Evolutionary conservation across 371 early-diverging fungal species (phyloP).

Genomic region (Syncephalastrum racemosum): DNA sequence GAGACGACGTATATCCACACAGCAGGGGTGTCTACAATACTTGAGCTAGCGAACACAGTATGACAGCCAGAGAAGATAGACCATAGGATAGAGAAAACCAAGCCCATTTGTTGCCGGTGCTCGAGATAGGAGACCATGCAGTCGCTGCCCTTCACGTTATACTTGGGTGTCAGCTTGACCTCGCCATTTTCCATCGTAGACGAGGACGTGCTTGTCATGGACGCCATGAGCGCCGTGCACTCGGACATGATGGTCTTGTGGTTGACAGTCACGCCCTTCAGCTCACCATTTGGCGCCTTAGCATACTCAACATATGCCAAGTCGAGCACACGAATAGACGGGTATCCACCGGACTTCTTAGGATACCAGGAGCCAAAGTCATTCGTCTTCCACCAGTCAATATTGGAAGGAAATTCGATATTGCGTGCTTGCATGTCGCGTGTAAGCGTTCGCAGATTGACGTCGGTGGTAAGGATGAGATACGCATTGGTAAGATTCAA

Average conservation of each 20-base stretch:
- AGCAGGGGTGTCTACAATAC: conserved; percentile 64
- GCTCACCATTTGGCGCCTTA: conserved; percentile 79
- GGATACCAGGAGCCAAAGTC: conserved; percentile 65
- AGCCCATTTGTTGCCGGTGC: conserved; percentile 82
- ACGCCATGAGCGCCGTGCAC: conserved; percentile 45
- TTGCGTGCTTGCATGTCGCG: conserved; percentile 64
- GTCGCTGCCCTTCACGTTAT: conserved; percentile 30
- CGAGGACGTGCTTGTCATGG: conserved; percentile 23
- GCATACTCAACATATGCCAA: conserved; percentile 87
- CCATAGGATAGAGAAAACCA: conserved; percentile 66
- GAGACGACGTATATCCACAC: conserved; percentile 72
- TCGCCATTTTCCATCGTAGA: conserved; percentile 11
- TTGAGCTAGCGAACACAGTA: conserved; percentile 64
- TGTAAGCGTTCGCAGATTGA: conserved; percentile 68
- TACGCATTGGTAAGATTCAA: conserved; percentile 64
- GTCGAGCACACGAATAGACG: conserved; percentile 49
- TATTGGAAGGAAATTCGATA: conserved; percentile 60
- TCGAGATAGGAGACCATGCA: conserved; percentile 71
- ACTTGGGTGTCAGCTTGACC: conserved; percentile 11
- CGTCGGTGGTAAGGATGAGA: conserved; percentile 80
- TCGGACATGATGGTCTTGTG: conserved; percentile 79
- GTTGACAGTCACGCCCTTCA: conserved; percentile 81
- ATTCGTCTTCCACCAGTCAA: conserved; percentile 80
- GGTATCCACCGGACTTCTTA: conserved; percentile 48
- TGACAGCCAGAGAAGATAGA: conserved; percentile 73